These are phyloP conservation scores for Warburgia ugandensis DNA, from an alignment of 164 flowering plant genomes.

Conservation along the genomic window DNA sequence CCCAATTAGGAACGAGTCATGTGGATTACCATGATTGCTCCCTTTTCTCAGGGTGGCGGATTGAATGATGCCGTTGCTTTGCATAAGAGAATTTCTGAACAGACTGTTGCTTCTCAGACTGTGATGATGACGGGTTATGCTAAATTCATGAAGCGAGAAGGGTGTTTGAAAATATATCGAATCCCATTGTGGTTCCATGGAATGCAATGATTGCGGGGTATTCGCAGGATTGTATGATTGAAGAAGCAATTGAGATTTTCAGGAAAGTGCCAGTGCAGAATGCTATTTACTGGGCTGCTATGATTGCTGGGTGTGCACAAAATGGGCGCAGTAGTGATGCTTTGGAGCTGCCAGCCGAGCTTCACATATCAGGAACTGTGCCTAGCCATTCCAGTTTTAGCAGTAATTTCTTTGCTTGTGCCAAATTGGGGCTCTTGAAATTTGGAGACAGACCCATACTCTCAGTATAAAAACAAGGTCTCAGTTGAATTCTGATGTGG, in stretches of 20 bases:
- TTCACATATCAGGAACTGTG: constrained; percentile 27
- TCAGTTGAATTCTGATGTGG: constrained; percentile 27
- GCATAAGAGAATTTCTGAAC: constrained; percentile 21
- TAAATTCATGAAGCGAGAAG: constrained; percentile 26
- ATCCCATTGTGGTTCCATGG: constrained; percentile 31
- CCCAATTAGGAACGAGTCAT: constrained; percentile 32
- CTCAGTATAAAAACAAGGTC: constrained; percentile 27
- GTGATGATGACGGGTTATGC: constrained; percentile 36
- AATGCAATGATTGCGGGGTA: constrained; percentile 42
- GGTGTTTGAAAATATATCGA: constrained; percentile 25
- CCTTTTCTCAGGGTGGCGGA: constrained; percentile 30
- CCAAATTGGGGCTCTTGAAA: constrained; percentile 27
- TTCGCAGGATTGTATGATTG: constrained; percentile 35
- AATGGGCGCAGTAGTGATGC: constrained; percentile 28
- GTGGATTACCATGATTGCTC: constrained; percentile 34
- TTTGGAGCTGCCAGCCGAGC: constrained; percentile 23
- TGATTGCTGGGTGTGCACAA: constrained; percentile 39
- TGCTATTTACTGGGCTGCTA: constrained; percentile 36
- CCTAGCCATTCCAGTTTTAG: constrained; percentile 35
- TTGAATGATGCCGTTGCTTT: constrained; percentile 33
- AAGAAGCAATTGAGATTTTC: constrained; percentile 30
- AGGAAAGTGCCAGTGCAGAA: constrained; percentile 30
- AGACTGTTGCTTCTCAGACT: constrained; percentile 21
- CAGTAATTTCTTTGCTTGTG: constrained; percentile 36
- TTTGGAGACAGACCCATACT: constrained; percentile 31